These are phyloP conservation scores for Claviceps paspali DNA, from an alignment of 2,329 filamentous ascomycete genomes.

Conservation along the genomic window DNA sequence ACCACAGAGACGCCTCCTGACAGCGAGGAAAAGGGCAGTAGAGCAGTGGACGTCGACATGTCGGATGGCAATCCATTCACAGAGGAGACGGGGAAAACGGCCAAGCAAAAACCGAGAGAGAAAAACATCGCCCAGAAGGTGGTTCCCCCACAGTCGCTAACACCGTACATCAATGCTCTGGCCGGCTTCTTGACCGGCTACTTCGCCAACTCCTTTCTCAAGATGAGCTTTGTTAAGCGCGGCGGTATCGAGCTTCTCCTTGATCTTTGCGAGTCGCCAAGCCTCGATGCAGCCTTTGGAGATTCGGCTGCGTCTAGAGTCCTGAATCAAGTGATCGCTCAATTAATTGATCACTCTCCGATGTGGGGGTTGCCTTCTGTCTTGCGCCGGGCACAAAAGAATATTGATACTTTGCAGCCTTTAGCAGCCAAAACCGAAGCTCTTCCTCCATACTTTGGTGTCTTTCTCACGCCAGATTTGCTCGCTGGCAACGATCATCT, in stretches of 20 bases:
- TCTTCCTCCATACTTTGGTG: constrained; percentile 52
- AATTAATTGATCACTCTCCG: constrained; percentile 66
- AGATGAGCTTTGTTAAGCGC: constrained; percentile 56
- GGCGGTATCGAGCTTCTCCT: constrained; percentile 74
- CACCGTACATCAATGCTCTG: constrained; percentile 60
- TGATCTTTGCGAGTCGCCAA: constrained; percentile 69
- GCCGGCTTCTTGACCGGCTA: constrained; percentile 63
- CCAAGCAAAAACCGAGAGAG: neutral
- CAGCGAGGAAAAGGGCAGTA: constrained; percentile 22
- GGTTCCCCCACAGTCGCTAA: constrained; percentile 25
- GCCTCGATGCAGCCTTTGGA: constrained; percentile 48
- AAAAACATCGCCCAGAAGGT: constrained; percentile 6
- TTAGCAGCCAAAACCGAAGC: constrained; percentile 39
- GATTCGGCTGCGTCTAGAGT: constrained; percentile 52
- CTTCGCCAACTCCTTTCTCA: constrained; percentile 58
- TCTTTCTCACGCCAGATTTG: constrained; percentile 38
- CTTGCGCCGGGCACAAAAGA: constrained; percentile 54
- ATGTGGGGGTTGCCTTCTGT: constrained; percentile 71
- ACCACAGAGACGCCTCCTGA: constrained; percentile 16
- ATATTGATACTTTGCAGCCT: constrained; percentile 52
- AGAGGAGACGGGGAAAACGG: constrained; percentile 7
- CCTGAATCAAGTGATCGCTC: constrained; percentile 58
- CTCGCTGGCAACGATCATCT: constrained; percentile 17
- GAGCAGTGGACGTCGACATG: constrained; percentile 49
- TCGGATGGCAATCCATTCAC: constrained; percentile 28